Conservation (phyloP, 257 asterid species). For the Dorcoceras hygrometricum region DNA sequence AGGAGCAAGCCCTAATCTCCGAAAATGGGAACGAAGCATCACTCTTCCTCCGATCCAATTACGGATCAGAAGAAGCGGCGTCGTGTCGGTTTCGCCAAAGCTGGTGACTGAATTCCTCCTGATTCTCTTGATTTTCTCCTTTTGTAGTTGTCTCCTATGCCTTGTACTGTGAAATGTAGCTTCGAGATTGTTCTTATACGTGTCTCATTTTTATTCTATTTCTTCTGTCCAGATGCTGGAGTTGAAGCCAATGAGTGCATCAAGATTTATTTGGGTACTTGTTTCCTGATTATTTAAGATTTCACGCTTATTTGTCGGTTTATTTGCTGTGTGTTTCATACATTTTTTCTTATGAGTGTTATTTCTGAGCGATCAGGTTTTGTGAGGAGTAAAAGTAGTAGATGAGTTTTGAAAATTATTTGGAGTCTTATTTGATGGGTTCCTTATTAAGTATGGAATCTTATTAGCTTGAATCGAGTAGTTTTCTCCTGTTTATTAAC, state of each 20-base stretch:
- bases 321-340: not conserved
- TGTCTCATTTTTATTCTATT: constrained; percentile 2
- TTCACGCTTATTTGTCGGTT: constrained; percentile 1
- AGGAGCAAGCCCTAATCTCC: constrained; percentile 62
- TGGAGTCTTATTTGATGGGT: not conserved
- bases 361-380: too few relatives aligned
- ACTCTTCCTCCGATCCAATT: constrained; percentile 52
- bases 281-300: not conserved
- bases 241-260: constrained; percentile 73
- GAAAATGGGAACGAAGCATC: constrained; percentile 85
- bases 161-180: not conserved
- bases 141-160: not conserved
- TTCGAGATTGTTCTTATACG: constrained; percentile 4
- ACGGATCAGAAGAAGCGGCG: constrained; percentile 59
- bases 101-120: constrained; percentile 42
- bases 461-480: not conserved
- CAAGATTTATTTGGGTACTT: constrained; percentile 61
- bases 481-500: not conserved
- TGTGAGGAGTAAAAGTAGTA: constrained; percentile 1
- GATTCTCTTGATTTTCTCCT: constrained; percentile 10
- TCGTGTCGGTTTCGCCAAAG: constrained; percentile 58
- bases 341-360: not conserved
- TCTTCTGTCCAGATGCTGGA: constrained; percentile 61
- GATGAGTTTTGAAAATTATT: not conserved
- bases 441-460: not conserved